Conservation (phyloP, 495 filamentous ascomycete genomes). For the Xylona heveae region DNA sequence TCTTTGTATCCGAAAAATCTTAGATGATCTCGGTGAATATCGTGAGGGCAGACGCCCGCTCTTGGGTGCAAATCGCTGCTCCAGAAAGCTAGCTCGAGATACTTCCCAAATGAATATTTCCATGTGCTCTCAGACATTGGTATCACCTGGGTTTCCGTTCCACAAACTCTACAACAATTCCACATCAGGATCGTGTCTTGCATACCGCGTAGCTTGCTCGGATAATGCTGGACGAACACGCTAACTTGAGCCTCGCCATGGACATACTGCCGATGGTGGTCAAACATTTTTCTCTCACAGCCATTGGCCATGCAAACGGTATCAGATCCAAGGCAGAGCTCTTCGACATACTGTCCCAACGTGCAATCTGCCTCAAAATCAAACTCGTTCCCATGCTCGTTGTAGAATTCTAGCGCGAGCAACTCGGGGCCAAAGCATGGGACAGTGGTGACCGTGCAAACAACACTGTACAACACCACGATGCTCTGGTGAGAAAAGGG, state of each 20-base stretch:
- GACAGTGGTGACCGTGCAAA: conserved; percentile 75
- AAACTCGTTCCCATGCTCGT: conserved; percentile 52
- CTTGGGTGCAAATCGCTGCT: conserved; percentile 61
- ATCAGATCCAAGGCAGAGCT: conserved; percentile 57
- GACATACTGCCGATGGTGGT: conserved; percentile 93
- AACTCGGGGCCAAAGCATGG: conserved; percentile 82
- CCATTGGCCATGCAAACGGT: conserved; percentile 59
- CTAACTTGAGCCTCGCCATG: conserved; percentile 90
- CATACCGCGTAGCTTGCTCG: conserved; percentile 44
- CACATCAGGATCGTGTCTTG: conserved; percentile 86
- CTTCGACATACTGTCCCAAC: conserved; percentile 87
- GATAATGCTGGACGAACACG: conserved; percentile 60
- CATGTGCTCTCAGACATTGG: conserved; percentile 91
- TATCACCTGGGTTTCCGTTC: conserved; percentile 68
- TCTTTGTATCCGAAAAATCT: conserved; percentile 82
- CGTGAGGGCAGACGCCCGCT: conserved; percentile 73
- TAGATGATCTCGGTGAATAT: conserved; percentile 78
- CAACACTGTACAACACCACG: conserved; percentile 80
- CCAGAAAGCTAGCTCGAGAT: conserved; percentile 92
- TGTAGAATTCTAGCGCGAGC: conserved; percentile 75
- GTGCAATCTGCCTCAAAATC: conserved; percentile 72
- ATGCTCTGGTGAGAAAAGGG: conserved; percentile 90
- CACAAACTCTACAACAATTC: conserved; percentile 84
- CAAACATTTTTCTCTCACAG: conserved; percentile 73
- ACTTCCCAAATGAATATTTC: conserved; percentile 98